Conservation (phyloP, 768 basidiomycete species). For the Clathrus columnatus region DNA sequence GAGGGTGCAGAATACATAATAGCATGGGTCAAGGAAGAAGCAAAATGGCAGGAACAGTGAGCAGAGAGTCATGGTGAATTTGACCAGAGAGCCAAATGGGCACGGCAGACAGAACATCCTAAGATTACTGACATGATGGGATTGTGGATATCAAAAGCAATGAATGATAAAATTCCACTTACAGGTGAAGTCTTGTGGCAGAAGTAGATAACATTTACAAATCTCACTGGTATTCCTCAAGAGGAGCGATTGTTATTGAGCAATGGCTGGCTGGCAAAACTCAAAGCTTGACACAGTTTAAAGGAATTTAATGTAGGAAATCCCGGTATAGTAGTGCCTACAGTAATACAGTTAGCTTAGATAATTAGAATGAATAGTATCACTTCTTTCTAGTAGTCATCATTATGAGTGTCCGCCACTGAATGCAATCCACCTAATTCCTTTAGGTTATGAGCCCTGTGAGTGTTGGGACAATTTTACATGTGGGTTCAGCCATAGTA, state of each 20-base stretch:
- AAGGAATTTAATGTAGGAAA: background rate
- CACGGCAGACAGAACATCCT: slow-evolving; percentile 23
- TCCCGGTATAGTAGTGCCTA: no score
- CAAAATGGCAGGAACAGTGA: slow-evolving; percentile 15
- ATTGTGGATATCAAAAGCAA: slow-evolving; percentile 29
- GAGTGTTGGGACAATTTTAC: no score
- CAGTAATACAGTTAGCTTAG: no score
- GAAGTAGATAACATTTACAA: slow-evolving; percentile 29
- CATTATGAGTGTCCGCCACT: no score
- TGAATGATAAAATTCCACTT: slow-evolving; percentile 23
- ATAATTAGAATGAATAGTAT: no score
- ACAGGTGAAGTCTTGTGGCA: slow-evolving; percentile 27
- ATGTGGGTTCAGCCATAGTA: no score
- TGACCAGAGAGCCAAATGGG: slow-evolving; percentile 13
- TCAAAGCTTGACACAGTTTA: background rate
- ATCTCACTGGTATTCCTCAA: slow-evolving; percentile 22
- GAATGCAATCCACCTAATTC: no score
- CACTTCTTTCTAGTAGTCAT: no score
- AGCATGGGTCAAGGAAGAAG: slow-evolving; percentile 28
- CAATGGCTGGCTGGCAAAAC: slow-evolving; percentile 22
- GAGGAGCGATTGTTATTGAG: slow-evolving; percentile 27
- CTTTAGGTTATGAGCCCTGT: no score
- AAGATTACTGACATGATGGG: slow-evolving; percentile 28
- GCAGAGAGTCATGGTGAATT: background rate
- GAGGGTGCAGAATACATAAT: no score